Evolutionary conservation across 1,284 basidiomycete species (phyloP), one percentile per base, ranked within the genome.

Genomic region (Moesziomyces aphidis): DNA sequence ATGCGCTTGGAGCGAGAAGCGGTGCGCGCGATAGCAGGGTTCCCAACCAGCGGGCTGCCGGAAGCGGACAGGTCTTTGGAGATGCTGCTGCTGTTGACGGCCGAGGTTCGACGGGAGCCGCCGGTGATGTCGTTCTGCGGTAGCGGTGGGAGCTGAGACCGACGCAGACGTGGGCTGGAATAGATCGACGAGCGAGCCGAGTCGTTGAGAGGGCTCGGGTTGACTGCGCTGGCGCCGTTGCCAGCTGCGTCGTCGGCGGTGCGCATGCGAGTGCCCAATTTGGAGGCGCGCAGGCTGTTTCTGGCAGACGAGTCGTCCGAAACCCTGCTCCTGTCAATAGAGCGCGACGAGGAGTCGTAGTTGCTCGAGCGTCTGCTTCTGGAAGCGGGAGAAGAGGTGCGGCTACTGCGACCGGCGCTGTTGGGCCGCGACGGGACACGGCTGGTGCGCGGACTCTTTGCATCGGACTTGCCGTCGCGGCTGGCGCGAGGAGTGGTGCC

Each of bases 401-500:
- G 55, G 45, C 76, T 79, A 51, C 48, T 76, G 34, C 67, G 58
- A 8, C 73, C 69, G 15, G 70, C 77, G 43, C 79, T 81, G 36
- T 57, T 47, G 4, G 78, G 78, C 26, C 77, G 58, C 10, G 78
- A 77, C 13, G 42, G 23, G n/a, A 67, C 55, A 11, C 62, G 68
- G 43, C 78, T 80, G 9, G 51, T 61, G 39, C 78, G 62, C 21
- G 79, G 79, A 49, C 78, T 78, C 44, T 68, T 72, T n/a, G 58
- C 23, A 19, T 75, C 75, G 26, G 49, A 17, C 21, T 64, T 65
- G 34, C 62, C 61, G 24, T 79, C 76, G 13, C 74, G 61, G 39
- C 74, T 79, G 22, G 56, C 55, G 46, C 78, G 56, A 0, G 81
- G 55, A 46, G 74, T 93, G 7, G 89, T 90, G 4, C 90, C 90